Percentiles rank a stretch among this genome's conserved stretches.
Evolutionary conservation across 2,329 filamentous ascomycete genomes (phyloP).

Genomic region (Penicillium frequentans): DNA sequence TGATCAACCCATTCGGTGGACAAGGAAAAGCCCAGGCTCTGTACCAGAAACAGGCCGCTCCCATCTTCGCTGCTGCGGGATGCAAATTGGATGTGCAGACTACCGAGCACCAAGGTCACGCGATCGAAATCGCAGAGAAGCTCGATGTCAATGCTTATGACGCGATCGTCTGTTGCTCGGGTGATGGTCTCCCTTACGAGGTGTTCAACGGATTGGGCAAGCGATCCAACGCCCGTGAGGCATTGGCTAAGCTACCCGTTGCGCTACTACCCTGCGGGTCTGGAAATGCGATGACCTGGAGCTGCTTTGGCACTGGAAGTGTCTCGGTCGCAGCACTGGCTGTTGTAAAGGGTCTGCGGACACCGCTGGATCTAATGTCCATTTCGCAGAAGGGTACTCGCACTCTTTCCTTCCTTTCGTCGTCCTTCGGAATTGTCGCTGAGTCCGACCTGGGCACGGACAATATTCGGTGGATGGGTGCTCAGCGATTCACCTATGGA

Average conservation of each 20-base stretch:
- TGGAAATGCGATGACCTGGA: conserved; percentile 91
- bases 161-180: conserved; percentile 83
- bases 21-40: conserved; percentile 72
- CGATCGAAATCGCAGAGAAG: conserved; percentile 70
- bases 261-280: conserved; percentile 88
- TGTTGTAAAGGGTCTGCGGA: conserved; percentile 84
- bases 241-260: conserved; percentile 75
- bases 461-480: conserved; percentile 89
- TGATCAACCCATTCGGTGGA: conserved; percentile 89
- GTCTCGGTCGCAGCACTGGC: conserved; percentile 75
- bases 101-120: conserved; percentile 74
- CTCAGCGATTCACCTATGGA: conserved; percentile 79
- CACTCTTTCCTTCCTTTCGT: conserved; percentile 68
- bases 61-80: conserved; percentile 77
- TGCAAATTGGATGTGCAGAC: conserved; percentile 73
- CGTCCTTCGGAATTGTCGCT: conserved; percentile 84
- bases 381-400: conserved; percentile 72
- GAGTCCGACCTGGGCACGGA: conserved; percentile 90
- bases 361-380: conserved; percentile 80
- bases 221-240: conserved; percentile 70
- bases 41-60: conserved; percentile 74
- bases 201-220: conserved; percentile 89
- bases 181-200: conserved; percentile 88
- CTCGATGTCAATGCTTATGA: conserved; percentile 80
- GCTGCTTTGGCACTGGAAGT: conserved; percentile 77